Conservation (phyloP, 2,329 filamentous ascomycete species). For the Fusarium guadeloupense region DNA sequence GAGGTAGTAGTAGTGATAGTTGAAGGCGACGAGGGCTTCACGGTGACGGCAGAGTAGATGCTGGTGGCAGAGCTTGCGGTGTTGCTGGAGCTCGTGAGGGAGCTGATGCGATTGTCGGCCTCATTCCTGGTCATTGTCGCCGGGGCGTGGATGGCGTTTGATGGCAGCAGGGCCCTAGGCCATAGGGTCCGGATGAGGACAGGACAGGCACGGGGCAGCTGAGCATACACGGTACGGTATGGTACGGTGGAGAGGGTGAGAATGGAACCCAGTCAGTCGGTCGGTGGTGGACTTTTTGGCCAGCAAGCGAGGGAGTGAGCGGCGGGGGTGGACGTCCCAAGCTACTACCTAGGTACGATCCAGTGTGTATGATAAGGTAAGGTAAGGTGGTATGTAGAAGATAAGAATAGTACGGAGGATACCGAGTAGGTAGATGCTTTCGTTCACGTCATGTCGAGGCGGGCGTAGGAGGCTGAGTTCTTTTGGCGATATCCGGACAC, state of each 20-base stretch:
- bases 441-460: constrained; percentile 48
- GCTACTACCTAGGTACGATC: constrained; percentile 11
- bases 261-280: constrained; percentile 4
- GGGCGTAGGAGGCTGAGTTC: constrained; percentile 28
- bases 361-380: neutral
- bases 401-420: constrained; percentile 13
- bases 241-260: constrained; percentile 17
- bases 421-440: constrained; percentile 17
- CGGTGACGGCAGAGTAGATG: constrained; percentile 72
- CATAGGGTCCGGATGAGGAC: constrained; percentile 42
- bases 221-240: constrained; percentile 23
- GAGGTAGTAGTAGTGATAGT: constrained; percentile 44
- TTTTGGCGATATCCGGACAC: constrained; percentile 21
- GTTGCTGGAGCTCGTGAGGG: constrained; percentile 56
- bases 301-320: too few species aligned
- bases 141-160: constrained; percentile 46
- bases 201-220: constrained; percentile 34
- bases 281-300: constrained; percentile 15
- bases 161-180: constrained; percentile 45
- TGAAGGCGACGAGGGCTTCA: constrained; percentile 57
- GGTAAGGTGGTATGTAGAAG: neutral
- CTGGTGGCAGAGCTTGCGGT: constrained; percentile 38
- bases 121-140: constrained; percentile 75
- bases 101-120: constrained; percentile 66
- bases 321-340: constrained; percentile 29